Base-by-base conservation (phyloP, 176 grass and related monocot genomes). In the Chloris gayana region DNA sequence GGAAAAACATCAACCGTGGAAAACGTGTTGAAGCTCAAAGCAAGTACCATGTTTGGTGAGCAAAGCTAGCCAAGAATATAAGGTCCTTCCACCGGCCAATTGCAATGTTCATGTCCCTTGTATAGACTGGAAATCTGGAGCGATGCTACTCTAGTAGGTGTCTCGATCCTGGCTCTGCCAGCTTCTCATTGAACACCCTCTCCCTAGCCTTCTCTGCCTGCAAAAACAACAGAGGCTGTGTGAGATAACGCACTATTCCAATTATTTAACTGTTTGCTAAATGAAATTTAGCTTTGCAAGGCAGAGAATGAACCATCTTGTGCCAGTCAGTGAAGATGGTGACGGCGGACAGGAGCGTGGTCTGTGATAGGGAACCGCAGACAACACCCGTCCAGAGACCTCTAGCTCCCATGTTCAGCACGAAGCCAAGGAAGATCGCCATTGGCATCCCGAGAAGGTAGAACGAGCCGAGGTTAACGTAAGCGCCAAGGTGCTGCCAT, bases 401-500 rank as follows among this genome's bases (percentile, higher is more conserved):
- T 42, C 76, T 88, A 22, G 85, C 90, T 46, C 83, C 85, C 69
- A 94, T 83, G 32, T 83, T 62, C 49, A 94, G 67, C 46, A 82
- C 69, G 58, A 94, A 98, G 29, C 90, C 92, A 1, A 94, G 85
- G 26, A 84, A 59, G 32, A 89, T 45, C 37, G 89, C 95, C 50
- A 90, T 80, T 3, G 91, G 95, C 31, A 97, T 89, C 0, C 95
- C 95, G 0, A 97, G 81, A 49, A 98, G 51, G 75, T 98, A 98
- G 78, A 94, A 98, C 1, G 95, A 90, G 37, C 92, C 92, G 3
- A 98, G 88, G 78, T 98, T 98, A 4, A 94, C 83, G 61, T 92
- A 98, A 1, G 87, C 92, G 32, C 92, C 95, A 35, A 98, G 60
- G 62, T 98, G 92, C 78, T 98, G 95, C 95, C 90, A 93, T 19